phyloP scores from a whole-genome alignment of 805 yeast species.

The Wickerhamiella cacticola region DNA sequence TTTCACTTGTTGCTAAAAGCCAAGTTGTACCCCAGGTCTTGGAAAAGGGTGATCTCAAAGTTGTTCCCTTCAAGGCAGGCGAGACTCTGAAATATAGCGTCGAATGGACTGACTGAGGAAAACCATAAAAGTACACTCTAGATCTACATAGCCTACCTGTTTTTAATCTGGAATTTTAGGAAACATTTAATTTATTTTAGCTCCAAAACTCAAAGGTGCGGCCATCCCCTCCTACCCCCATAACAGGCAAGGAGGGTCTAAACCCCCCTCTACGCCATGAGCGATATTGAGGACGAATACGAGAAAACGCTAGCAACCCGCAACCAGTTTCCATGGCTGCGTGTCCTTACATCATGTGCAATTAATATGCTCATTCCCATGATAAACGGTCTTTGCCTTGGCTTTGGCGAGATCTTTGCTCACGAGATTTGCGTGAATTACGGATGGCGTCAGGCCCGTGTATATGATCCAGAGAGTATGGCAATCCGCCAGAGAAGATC shows the following conservation, averaged over 20 bases:
- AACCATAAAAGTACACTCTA: too few species aligned
- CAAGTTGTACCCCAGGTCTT: slow-evolving; percentile 51
- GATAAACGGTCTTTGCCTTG: slow-evolving; percentile 87
- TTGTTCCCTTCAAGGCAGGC: slow-evolving; percentile 84
- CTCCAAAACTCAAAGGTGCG: too few species aligned
- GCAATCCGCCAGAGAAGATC: neutral
- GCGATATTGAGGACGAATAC: slow-evolving; percentile 10
- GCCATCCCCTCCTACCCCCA: too few species aligned
- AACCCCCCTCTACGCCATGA: slow-evolving; percentile 32
- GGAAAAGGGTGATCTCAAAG: slow-evolving; percentile 36
- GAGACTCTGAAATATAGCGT: slow-evolving; percentile 56
- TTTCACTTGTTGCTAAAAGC: slow-evolving; percentile 40
- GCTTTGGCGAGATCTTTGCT: slow-evolving; percentile 89
- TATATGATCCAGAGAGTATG: slow-evolving; percentile 19
- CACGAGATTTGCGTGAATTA: slow-evolving; percentile 78
- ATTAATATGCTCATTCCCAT: slow-evolving; percentile 77
- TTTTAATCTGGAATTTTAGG: too few species aligned
- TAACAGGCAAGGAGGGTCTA: too few species aligned
- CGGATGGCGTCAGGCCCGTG: slow-evolving; percentile 65
- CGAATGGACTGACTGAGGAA: slow-evolving; percentile 52
- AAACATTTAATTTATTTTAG: too few species aligned
- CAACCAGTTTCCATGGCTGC: slow-evolving; percentile 16
- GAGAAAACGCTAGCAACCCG: slow-evolving; percentile 9
- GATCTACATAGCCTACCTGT: too few species aligned
- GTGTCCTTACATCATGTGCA: slow-evolving; percentile 25